phyloP scores from a whole-genome alignment of 139 green algal genomes.

The Tetraselmis chui region DNA sequence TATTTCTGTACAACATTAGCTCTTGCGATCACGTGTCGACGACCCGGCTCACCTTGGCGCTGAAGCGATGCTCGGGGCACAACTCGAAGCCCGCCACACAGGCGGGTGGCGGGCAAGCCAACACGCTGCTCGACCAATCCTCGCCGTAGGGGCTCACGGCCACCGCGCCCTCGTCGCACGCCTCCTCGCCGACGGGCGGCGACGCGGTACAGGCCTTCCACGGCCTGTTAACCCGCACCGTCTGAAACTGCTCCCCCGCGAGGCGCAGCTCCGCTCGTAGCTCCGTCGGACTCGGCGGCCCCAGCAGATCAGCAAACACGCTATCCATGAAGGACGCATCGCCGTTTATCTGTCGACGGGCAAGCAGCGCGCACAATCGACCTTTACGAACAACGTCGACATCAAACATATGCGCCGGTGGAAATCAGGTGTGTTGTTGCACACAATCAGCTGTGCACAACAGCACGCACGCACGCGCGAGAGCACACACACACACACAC shows the following conservation, averaged over 20 bases:
- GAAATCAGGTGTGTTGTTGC: too few relatives aligned
- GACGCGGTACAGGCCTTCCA: neutral
- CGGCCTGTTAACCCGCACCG: neutral
- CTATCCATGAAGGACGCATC: neutral
- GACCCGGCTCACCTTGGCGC: neutral
- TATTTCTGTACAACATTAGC: too few relatives aligned
- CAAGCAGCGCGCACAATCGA: too few relatives aligned
- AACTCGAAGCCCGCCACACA: neutral
- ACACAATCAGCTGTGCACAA: too few relatives aligned
- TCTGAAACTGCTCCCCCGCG: neutral
- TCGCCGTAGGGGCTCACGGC: neutral
- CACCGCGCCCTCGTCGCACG: neutral
- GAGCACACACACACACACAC: too few relatives aligned
- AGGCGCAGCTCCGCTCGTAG: neutral
- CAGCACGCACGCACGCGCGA: too few relatives aligned
- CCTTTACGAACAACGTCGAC: too few relatives aligned
- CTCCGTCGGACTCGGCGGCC: neutral
- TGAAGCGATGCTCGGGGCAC: neutral
- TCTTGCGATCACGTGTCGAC: too few relatives aligned
- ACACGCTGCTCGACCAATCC: neutral
- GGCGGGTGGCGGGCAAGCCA: neutral
- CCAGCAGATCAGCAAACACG: neutral
- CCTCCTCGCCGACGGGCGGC: neutral
- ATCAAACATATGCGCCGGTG: too few relatives aligned
- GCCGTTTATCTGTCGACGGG: too few relatives aligned